Evolutionary conservation across 345 rosid species (phyloP), one percentile per base, ranked within the genome.

Genomic region (Rhodamnia argentea): DNA sequence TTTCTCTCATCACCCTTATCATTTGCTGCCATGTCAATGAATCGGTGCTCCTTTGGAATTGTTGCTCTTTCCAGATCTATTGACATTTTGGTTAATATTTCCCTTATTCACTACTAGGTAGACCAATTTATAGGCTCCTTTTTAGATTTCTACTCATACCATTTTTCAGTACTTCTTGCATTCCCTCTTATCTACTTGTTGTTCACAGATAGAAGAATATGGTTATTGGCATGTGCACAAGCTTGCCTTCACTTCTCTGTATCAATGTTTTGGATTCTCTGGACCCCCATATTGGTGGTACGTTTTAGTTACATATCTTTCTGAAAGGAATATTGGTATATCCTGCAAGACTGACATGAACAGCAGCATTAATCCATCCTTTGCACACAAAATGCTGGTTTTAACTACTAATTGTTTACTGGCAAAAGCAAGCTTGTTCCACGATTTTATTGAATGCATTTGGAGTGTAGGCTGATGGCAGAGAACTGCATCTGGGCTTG

Each of bases 281-380:
- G 99, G 99, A 96, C 99, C 54, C 97, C 99, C 82, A 93, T 94
- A 26, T 87, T 95, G 89, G 99, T 95, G 98, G 99, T 97, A 94
- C 52, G 95, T 83, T 90, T 86, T 84, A 20, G 50, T 59, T 24
- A n/a, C 58, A 47, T 44, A 83, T 83, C 50, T 83, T 18, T 56
- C 51, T 29, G 16, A 52, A 83, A 83, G 59, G 16, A 37, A 83
- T 29, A 32, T 27, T 53, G 4, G 54, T 16, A 53, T 26, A 44
- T 10, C 44, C 42, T 53, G 40, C 60, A 27, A 14, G 47, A 29
- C 44, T 83, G 20, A 56, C 24, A 56, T 27, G 23, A 56, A 52
- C 47, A 29, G 26, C 40, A 27, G 42, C n/a, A 53, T 29, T 81
- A 11, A 29, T 83, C 51, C 44, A 52, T 52, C 40, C 51, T 59